These are phyloP conservation scores for Colletotrichum tropicicola DNA, from an alignment of 2,329 filamentous ascomycete species.

Conservation along the genomic window DNA sequence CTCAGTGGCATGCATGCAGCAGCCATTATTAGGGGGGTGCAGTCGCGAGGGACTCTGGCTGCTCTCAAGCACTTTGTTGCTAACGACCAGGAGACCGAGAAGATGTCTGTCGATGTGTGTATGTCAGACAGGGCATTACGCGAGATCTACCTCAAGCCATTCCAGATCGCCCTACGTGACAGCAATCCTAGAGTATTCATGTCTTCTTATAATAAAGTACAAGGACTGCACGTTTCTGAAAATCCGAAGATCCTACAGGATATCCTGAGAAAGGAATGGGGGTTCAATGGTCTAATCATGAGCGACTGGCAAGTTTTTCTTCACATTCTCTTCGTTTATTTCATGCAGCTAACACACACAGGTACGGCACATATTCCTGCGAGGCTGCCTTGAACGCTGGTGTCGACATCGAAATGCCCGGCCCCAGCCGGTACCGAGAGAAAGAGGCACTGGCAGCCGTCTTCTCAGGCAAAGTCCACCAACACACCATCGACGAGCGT, in stretches of 20 bases:
- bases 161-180: slow-evolving; percentile 65
- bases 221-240: slow-evolving; percentile 64
- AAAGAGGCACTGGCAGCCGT: slow-evolving; percentile 60
- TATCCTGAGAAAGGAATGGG: slow-evolving; percentile 65
- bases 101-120: slow-evolving; percentile 64
- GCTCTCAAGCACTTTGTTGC: slow-evolving; percentile 70
- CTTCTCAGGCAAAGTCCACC: slow-evolving; percentile 63
- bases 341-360: not conserved
- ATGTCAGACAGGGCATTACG: slow-evolving; percentile 64
- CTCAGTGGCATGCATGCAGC: slow-evolving; percentile 63
- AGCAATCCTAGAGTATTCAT: slow-evolving; percentile 63
- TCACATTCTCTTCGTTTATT: not conserved
- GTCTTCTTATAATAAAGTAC: slow-evolving; percentile 68
- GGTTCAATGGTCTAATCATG: slow-evolving; percentile 65
- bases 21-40: slow-evolving; percentile 62
- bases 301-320: slow-evolving; percentile 52
- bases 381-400: slow-evolving; percentile 60
- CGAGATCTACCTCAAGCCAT: slow-evolving; percentile 67
- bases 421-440: slow-evolving; percentile 58
- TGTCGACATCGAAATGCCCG: slow-evolving; percentile 70
- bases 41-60: slow-evolving; percentile 63
- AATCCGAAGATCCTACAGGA: slow-evolving; percentile 58
- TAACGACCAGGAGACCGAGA: slow-evolving; percentile 68
- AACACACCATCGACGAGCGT: slow-evolving; percentile 64
- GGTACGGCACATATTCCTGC: slow-evolving; percentile 66